Evolutionary conservation across 805 yeast species (phyloP), one percentile per base, ranked within the genome.

Genomic region (Isabelozyma heimii): DNA sequence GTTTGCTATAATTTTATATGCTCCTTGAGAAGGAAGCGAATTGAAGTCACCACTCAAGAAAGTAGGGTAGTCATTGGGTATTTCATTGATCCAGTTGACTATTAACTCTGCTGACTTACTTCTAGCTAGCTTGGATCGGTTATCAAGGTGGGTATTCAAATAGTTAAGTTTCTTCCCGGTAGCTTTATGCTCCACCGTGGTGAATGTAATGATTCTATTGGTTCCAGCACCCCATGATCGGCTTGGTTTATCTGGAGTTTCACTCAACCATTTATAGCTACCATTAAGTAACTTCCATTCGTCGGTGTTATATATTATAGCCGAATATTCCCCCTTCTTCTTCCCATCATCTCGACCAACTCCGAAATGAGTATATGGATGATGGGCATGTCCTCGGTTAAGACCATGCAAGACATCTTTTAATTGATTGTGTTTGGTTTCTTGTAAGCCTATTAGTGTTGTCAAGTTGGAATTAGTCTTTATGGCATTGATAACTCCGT

Each of bases 11-110:
- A 77, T 73, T 46, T 71, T 66, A 37, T 60, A 62, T 13, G 62
- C 55, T 24, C 49, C 43, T 28, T 56, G 62, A 2, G 52, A 38
- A 4, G 46, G 30, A 15, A 45, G 39, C 1, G 83, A 74, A 56
- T 83, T 83, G 65, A 83, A 78, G 58, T 82, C 86, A 2, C 87
- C 87, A 13, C 73, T 64, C n/a, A 82, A 63, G 44, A 80, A 65
- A 2, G 75, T 70, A 2, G 76, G 72, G 16, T 65, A 67, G 26
- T 55, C 53, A 20, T 64, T 62, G 9, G 65, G 66, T 8, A 57
- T 58, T 20, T 58, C 60, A 1, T 60, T 56, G 46, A 72, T 77
- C 54, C 71, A 74, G 24, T 74, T 69, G 27, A 62, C 66, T 41
- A 77, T 72, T 50, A 79, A 51, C 40, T 75, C 70, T 5, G 79